phyloP scores from a whole-genome alignment of 2,329 filamentous ascomycete genomes.

The Xylaria sp. region DNA sequence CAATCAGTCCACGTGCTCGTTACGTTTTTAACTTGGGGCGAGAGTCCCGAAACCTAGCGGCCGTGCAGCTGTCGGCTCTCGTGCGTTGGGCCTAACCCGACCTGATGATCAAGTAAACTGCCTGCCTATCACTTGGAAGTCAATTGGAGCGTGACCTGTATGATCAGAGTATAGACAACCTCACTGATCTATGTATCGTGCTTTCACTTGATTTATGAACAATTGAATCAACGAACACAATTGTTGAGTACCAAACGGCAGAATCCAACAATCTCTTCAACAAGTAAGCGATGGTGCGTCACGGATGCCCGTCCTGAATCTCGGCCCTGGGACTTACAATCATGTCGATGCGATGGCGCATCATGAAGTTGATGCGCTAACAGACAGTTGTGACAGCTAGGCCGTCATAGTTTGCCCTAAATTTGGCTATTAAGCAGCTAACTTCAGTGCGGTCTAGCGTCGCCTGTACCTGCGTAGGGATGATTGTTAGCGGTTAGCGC shows the following conservation, averaged over 20 bases:
- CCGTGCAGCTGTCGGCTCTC: background rate
- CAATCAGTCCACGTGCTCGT: constrained; percentile 11
- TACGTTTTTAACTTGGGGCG: background rate
- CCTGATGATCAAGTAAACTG: too few relatives aligned
- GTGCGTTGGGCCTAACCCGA: too few relatives aligned
- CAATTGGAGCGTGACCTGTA: too few relatives aligned
- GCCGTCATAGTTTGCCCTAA: background rate
- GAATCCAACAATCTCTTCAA: too few relatives aligned
- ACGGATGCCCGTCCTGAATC: background rate
- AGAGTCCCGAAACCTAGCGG: background rate
- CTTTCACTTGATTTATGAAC: too few relatives aligned
- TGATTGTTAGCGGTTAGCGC: background rate
- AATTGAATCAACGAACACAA: too few relatives aligned
- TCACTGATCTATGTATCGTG: too few relatives aligned
- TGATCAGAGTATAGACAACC: too few relatives aligned
- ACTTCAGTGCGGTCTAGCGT: background rate
- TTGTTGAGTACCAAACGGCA: too few relatives aligned
- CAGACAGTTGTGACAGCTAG: background rate
- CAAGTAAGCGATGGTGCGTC: too few relatives aligned
- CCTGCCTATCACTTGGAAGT: too few relatives aligned
- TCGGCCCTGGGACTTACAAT: too few relatives aligned
- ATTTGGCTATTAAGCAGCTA: background rate
- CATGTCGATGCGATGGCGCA: background rate
- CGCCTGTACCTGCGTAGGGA: background rate
- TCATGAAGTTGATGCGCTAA: background rate